Percentiles rank a stretch among this genome's conserved stretches.
Evolutionary conservation across 176 grass and related monocot species (phyloP).

Genomic region (Chrysopogon serrulatus): DNA sequence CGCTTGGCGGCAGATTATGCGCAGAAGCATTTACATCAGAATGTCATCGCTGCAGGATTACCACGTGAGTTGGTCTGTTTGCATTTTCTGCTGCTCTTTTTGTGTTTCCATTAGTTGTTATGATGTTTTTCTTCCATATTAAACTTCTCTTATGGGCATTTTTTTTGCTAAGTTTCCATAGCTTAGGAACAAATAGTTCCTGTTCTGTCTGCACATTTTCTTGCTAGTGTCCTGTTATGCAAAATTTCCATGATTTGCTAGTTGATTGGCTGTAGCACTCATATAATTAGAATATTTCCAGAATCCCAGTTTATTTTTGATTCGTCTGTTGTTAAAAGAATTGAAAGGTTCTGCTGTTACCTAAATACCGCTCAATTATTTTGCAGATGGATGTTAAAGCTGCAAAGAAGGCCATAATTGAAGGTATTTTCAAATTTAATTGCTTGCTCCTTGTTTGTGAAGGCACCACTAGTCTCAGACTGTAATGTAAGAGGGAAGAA

Average conservation of each 20-base stretch:
- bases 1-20: conserved; percentile 75
- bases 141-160: neutral
- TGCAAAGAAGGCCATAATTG: conserved; percentile 79
- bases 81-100: conserved; percentile 39
- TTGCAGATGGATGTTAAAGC: conserved; percentile 89
- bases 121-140: neutral
- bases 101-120: neutral
- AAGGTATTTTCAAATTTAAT: conserved; percentile 55
- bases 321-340: neutral
- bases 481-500: neutral
- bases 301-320: neutral
- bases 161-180: neutral
- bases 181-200: neutral
- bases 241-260: neutral
- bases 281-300: neutral
- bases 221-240: neutral
- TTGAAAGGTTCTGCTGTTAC: neutral
- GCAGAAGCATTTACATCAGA: conserved; percentile 73
- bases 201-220: neutral
- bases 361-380: conserved; percentile 17
- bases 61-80: conserved; percentile 99
- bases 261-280: neutral
- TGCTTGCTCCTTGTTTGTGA: neutral
- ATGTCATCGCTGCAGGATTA: conserved; percentile 87
- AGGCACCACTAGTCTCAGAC: neutral